phyloP scores from a whole-genome alignment of 768 basidiomycete genomes.

The Suillus fuscotomentosus region DNA sequence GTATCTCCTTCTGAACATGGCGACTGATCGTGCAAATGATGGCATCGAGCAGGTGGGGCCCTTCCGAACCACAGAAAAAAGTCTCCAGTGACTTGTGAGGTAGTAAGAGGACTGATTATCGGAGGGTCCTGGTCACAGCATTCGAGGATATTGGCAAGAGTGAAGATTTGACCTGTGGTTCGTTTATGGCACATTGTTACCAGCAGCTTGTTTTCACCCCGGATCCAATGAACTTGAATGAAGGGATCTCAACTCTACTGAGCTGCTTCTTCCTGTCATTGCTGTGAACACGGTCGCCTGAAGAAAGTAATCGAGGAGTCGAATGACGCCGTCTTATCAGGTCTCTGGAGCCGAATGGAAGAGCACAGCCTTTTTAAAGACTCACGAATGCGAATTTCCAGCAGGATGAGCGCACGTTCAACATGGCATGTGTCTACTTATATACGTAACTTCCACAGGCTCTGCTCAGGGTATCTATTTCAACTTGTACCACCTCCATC shows the following conservation, averaged over 20 bases:
- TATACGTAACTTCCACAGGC: conserved; percentile 1
- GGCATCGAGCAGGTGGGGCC: not conserved
- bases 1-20: not conserved
- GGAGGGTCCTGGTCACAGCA: not conserved
- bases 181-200: not conserved
- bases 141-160: not conserved
- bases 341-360: not conserved
- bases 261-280: not conserved
- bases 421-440: too few species aligned
- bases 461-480: not conserved
- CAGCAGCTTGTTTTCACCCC: not conserved
- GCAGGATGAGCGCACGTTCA: not conserved
- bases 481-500: conserved; percentile 2
- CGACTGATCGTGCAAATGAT: not conserved
- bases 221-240: not conserved
- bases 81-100: not conserved
- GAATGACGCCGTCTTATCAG: not conserved
- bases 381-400: conserved; percentile 1
- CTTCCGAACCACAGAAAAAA: not conserved
- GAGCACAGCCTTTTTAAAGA: not conserved
- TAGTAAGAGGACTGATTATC: not conserved
- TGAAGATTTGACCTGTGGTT: not conserved
- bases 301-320: not conserved
- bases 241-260: not conserved
- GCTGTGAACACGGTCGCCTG: not conserved